Evolutionary conservation across 108 stramenopile species (phyloP).

Genomic region (Pseudonitzschia pungens): DNA sequence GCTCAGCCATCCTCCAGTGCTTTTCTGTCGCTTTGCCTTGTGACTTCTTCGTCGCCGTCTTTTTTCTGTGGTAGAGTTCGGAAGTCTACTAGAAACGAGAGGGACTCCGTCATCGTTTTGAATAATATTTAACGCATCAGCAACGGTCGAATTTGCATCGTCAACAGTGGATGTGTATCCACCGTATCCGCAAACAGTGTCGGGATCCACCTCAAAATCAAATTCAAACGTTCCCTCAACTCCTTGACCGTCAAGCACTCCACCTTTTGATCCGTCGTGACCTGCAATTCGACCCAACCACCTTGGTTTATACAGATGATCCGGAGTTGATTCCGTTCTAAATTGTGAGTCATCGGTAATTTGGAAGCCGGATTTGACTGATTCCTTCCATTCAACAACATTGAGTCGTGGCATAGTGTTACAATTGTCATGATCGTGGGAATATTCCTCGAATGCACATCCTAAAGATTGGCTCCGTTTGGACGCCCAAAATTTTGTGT

Average conservation of each 20-base stretch:
- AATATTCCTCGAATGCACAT: slow-evolving; percentile 55
- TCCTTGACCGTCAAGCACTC: slow-evolving; percentile 50
- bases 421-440: slow-evolving; percentile 16
- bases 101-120: neutral
- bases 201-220: slow-evolving; percentile 61
- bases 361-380: slow-evolving; percentile 76
- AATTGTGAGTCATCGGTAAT: slow-evolving; percentile 16
- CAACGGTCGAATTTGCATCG: neutral
- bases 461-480: slow-evolving; percentile 69
- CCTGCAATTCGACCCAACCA: slow-evolving; percentile 64
- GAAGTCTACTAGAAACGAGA: neutral
- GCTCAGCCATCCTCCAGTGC: slow-evolving; percentile 79
- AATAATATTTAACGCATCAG: neutral
- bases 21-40: slow-evolving; percentile 43
- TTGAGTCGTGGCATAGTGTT: slow-evolving; percentile 29
- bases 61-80: neutral
- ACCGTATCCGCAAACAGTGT: slow-evolving; percentile 42
- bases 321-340: neutral
- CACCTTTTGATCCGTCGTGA: slow-evolving; percentile 71
- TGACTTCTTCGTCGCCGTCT: neutral
- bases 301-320: slow-evolving; percentile 34
- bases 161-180: neutral
- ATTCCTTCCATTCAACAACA: slow-evolving; percentile 50
- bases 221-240: slow-evolving; percentile 50
- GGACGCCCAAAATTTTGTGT: slow-evolving; percentile 81